Evolutionary conservation across 2,329 filamentous ascomycete species (phyloP), one percentile per base, ranked within the genome.

Genomic region (Coniochaeta sp.): DNA sequence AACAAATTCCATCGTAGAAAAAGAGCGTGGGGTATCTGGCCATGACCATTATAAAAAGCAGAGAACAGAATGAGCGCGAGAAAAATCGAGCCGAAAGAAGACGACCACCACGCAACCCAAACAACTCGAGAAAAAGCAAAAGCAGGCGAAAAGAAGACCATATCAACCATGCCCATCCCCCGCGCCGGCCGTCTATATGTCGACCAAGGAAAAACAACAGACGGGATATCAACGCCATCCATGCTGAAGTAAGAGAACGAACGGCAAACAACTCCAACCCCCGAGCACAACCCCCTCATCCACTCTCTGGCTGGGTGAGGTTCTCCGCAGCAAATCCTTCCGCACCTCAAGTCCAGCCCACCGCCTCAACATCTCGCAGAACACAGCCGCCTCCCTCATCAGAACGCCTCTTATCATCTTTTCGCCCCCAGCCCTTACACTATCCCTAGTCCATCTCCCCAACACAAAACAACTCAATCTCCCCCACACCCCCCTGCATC

Each of bases 391-490:
- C 35, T 5, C n/a, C 20, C 32, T 35, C 7, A 18, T 35, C 32
- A 5, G 14, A n/a, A n/a, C n/a, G n/a, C n/a, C n/a, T n/a, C n/a
- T n/a, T n/a, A n/a, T n/a, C n/a, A n/a, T n/a, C n/a, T n/a, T n/a
- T n/a, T n/a, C n/a, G n/a, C n/a, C n/a, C n/a, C n/a, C n/a, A n/a
- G n/a, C n/a, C 9, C 30, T 32, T n/a, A 32, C n/a, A n/a, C 9
- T n/a, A 9, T 32, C 30, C 30, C n/a, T 32, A 58, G 46, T 49
- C 53, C 52, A 59, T 49, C 50, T 77, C 77, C 64, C 81, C 74
- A 58, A 85, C 75, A 70, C 89, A 92, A 72, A 87, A 92, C 55
- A 94, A 81, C 67, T 95, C 89, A 67, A 96, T 95, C 75, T 96
- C 91, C 58, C 89, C 91, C 40, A 95, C 84, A 58, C 86, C 84